phyloP scores from a whole-genome alignment of 176 grass and related monocot genomes.

The Ampelocalamus luodianensis region DNA sequence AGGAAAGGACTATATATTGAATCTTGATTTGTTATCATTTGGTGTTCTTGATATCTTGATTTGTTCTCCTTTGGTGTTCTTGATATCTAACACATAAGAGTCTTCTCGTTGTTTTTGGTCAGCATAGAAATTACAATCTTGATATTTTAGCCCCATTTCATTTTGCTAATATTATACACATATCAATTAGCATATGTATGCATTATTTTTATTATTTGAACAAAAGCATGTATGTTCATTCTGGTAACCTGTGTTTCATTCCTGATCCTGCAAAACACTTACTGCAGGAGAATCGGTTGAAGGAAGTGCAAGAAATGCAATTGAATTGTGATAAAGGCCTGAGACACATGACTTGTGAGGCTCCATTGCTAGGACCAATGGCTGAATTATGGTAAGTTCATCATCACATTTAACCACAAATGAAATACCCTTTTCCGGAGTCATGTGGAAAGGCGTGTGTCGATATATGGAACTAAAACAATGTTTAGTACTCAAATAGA shows the following conservation, averaged over 20 bases:
- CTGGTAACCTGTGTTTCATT: neutral
- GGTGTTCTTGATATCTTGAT: conserved; percentile 8
- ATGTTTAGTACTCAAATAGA: neutral
- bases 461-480: neutral
- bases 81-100: conserved; percentile 6
- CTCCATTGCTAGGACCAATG: conserved; percentile 54
- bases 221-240: neutral
- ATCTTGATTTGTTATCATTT: conserved; percentile 1
- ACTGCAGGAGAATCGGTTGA: conserved; percentile 85
- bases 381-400: conserved; percentile 55
- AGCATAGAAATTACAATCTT: neutral
- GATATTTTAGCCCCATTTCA: neutral
- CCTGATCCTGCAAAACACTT: conserved; percentile 26
- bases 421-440: neutral
- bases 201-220: neutral
- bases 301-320: conserved; percentile 92
- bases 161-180: neutral
- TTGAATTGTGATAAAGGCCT: conserved; percentile 82
- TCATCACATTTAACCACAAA: neutral
- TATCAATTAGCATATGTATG: neutral
- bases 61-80: neutral
- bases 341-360: conserved; percentile 55
- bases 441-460: neutral
- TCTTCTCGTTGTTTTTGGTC: conserved; percentile 19
- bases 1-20: neutral